These are phyloP conservation scores for Anaeramoeba ignava DNA, from an alignment of 78 protist genomes.

Conservation along the genomic window DNA sequence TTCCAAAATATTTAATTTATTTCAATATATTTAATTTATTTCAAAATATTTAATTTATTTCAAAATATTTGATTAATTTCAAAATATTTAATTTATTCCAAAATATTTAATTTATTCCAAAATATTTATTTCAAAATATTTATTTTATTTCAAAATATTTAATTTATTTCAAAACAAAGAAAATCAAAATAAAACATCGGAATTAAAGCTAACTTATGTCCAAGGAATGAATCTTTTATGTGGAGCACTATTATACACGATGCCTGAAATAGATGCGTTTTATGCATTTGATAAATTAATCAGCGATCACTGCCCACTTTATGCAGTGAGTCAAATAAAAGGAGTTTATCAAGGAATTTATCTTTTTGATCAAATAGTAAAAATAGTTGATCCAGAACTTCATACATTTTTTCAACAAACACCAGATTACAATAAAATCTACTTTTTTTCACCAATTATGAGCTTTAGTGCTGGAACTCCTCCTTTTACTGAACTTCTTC, in stretches of 20 bases:
- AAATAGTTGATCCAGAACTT: background rate
- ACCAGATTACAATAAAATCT: background rate
- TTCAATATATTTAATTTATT: too few species aligned
- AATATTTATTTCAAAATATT: too few species aligned
- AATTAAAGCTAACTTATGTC: background rate
- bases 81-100: too few species aligned
- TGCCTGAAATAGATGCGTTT: conserved; percentile 2
- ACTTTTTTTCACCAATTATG: background rate
- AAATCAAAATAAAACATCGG: too few species aligned
- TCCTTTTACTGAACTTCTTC: background rate
- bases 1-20: too few species aligned
- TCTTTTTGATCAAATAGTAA: background rate
- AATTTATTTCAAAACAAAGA: too few species aligned
- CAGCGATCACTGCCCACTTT: background rate
- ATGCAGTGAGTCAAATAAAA: background rate
- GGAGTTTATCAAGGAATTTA: background rate
- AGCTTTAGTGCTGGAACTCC: background rate
- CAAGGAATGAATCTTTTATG: background rate
- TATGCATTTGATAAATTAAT: background rate
- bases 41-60: too few species aligned
- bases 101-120: too few species aligned
- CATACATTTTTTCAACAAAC: background rate
- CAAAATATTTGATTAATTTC: too few species aligned
- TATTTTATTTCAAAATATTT: too few species aligned
- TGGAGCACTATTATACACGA: background rate